phyloP scores from a whole-genome alignment of 805 yeast genomes.

The Pichia heedii region DNA sequence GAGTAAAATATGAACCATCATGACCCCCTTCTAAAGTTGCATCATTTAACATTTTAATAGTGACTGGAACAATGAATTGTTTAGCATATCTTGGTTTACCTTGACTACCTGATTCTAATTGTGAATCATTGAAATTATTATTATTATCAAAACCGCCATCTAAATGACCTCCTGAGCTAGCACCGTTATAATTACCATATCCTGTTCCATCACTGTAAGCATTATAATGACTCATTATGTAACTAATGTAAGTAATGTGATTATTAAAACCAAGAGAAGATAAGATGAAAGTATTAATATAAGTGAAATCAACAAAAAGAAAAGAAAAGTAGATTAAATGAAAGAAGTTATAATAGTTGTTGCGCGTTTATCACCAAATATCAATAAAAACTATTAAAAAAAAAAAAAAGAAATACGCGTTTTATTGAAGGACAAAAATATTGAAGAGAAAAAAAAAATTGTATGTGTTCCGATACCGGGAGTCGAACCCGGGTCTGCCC shows the following conservation, averaged over 20 bases:
- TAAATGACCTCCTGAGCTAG: slow-evolving; percentile 14
- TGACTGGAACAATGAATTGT: slow-evolving; percentile 50
- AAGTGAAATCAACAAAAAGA: no score
- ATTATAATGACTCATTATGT: slow-evolving; percentile 29
- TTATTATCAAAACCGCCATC: slow-evolving; percentile 23
- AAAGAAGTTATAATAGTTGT: no score
- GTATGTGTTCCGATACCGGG: slow-evolving; percentile 33
- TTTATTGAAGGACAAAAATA: no score
- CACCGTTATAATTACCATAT: slow-evolving; percentile 29
- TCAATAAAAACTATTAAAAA: no score
- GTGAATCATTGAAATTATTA: not conserved
- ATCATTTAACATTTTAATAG: slow-evolving; percentile 55
- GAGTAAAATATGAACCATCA: slow-evolving; percentile 56
- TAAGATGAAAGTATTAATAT: no score
- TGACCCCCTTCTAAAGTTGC: slow-evolving; percentile 54
- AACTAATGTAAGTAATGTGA: no score
- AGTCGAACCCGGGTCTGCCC: slow-evolving; percentile 37
- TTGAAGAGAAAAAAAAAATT: not conserved
- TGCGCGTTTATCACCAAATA: no score
- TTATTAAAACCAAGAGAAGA: no score
- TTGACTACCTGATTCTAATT: slow-evolving; percentile 6
- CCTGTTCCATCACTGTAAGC: slow-evolving; percentile 30
- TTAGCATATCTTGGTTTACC: slow-evolving; percentile 16
- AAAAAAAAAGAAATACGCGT: no score
- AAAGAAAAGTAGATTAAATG: no score